Evolutionary conservation across 768 basidiomycete genomes (phyloP), one percentile per base, ranked within the genome.

Genomic region (Tricholoma flavovirens): DNA sequence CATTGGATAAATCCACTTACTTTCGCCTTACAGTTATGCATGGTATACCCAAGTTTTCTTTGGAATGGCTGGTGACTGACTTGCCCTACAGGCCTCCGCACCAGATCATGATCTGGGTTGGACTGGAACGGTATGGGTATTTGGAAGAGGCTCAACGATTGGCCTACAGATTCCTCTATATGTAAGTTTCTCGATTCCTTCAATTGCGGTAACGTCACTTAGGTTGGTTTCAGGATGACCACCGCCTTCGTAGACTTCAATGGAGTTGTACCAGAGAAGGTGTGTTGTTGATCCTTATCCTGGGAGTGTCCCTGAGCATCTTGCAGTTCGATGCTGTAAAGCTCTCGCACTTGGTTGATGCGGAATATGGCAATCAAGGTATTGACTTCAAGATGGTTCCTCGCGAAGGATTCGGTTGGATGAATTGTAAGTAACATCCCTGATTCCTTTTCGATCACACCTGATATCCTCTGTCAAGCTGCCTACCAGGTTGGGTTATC

Each of bases 81-180:
- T 67, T 19, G 7, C 19, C 53, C 24, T 49, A 56, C 57, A 86
- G 86, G 91, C 91, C 91, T n/a, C 91, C 94, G 49, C 94, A 98
- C 70, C 96, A 98, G 71, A 97, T 98, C 67, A 98, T 98, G 90
- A 77, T 88, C 1, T 99, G 96, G 96, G 93, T 98, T 52, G 96
- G 94, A 40, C 78, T 98, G 21, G 93, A 97, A 63, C 86, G 96
- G 53, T 99, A 99, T 66, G 96, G 96, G 2, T 97, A 93, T 69
- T 75, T 90, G 3, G 91, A 96, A 59, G 94, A 97, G 60, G 91
- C 94, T 1, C 93, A 96, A 60, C 81, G 97, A 48, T 74, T 98
- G 49, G 87, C 96, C 1, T 99, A 99, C 72, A 80, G 96, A 52
- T 99, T 90, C 83, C 81, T 97, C n/a, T 98, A 98, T 76, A 97